Base-by-base conservation (phyloP, 345 rosid genomes). In the Adansonia digitata region DNA sequence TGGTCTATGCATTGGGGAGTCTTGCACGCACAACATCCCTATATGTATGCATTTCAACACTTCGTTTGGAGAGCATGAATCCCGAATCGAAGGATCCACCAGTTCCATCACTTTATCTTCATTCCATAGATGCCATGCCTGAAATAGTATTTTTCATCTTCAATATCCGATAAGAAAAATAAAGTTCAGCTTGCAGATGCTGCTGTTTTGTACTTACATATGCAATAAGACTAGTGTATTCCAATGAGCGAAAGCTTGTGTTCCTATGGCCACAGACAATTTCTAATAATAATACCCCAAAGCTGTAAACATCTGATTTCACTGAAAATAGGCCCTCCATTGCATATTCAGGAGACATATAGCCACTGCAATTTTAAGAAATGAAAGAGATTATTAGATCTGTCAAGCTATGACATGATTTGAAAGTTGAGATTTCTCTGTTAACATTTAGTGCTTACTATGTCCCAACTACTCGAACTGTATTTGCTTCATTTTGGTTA, bases 1-100 rank as follows among this genome's bases (percentile, higher is more conserved):
- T 3, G 92, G 98, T 77, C 97, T 86, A 17, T 85, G 76, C 29
- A 73, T 78, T 72, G 97, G 86, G 2, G 88, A 82, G 72, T 94
- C 97, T 78, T 94, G 97, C 24, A 88, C 97, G 74, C 98, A 92
- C 18, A 92, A 14, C 78, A 94, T 87, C 9, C 91, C 97, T 39
- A 94, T 85, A 10, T 94, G 92, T 74, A 94, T 81, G 80, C 98
- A 94, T 75, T 87, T 86, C 74, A 83, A 48, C 0, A 81, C 91
- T 81, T 92, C 92, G 49, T 78, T 74, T 13, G 75, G 55, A 39
- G 81, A 76, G 70, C 82, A 79, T 10, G 88, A 77, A 39, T 62
- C 81, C 46, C 80, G 82, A 4, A 89, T 85, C 27, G 80, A 77
- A 46, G 85, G 77, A 79, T 94, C 97, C 24, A 92, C 75, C 1